Conservation (phyloP, 805 yeast species). For the Myxozyma sirexii region DNA sequence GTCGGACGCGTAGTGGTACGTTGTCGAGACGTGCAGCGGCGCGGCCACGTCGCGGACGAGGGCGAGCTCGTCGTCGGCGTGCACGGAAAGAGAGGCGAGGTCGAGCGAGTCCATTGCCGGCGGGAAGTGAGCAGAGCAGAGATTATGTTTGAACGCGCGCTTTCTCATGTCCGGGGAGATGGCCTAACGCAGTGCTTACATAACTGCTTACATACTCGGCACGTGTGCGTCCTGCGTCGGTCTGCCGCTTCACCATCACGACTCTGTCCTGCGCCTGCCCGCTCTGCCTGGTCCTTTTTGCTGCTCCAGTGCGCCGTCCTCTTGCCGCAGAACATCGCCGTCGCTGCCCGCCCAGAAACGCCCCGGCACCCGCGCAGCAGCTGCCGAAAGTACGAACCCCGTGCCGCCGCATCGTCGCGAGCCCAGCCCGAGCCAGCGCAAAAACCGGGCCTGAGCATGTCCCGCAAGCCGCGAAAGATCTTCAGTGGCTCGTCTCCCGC, state of each 20-base stretch:
- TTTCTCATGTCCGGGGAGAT: no score
- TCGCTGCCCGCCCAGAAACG: no score
- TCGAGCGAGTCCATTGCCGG: conserved; percentile 11
- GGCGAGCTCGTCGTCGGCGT: conserved; percentile 63
- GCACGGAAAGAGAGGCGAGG: conserved; percentile 49
- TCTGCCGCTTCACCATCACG: not conserved
- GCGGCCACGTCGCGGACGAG: conserved; percentile 52
- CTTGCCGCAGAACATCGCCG: no score
- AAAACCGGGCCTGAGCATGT: not conserved
- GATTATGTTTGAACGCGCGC: no score
- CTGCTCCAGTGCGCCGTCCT: no score
- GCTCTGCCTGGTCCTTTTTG: no score
- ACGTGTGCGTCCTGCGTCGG: not conserved
- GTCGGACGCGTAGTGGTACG: conserved; percentile 65
- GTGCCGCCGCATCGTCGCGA: not conserved
- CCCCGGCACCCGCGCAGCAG: no score
- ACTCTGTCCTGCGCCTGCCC: not conserved
- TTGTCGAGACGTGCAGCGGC: conserved; percentile 82
- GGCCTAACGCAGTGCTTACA: no score
- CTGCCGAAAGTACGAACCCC: conserved; percentile 15
- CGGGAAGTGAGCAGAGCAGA: not conserved
- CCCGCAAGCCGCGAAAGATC: not conserved
- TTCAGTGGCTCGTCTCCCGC: conserved; percentile 5
- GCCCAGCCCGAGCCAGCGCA: not conserved
- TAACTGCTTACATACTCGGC: not conserved